Base-by-base conservation (phyloP, 129 eudicot species). In the Helianthus tuberosus region DNA sequence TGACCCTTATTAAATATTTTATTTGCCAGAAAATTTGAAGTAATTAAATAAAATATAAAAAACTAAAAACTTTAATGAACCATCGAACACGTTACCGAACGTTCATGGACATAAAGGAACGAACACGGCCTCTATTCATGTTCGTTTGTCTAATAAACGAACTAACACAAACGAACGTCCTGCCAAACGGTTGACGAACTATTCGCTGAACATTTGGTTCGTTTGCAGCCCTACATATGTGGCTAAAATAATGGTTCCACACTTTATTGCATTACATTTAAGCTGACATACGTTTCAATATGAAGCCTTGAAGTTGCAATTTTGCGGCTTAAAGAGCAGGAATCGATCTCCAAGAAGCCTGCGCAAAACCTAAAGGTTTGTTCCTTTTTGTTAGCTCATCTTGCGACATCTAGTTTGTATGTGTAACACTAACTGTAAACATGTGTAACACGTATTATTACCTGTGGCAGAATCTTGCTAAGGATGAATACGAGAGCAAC, bases 401-500 rank as follows among this genome's bases (percentile, higher is more conserved):
- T 46, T 60, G 50, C 17, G 3, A 15, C 59, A 13, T 35, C 32
- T 72, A 72, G 27, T 14, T 8, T 66, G 59, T 44, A 64, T 35
- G 67, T 27, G 36, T 67, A 25, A 51, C 5, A 64, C 72, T 8
- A 64, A 74, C 32, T 16, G 46, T 48, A 64, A 61, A 55, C 38
- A 67, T 62, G 51, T 52, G 55, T 46, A 35, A 69, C 51, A 20
- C 51, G 16, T 11, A 38, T 53, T 11, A 38, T 53, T 8, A 61
- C 58, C 50, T 74, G 39, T 63, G 68, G 71, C 96, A 95, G 99
- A 91, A 82, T 72, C 96, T 95, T 62, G 99, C 99, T 6, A 91
- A 89, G 88, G 99, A 89, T 73, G 97, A 88, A 82, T 95, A 95
- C 11, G 99, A 95, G 89, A 88, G 75, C 83, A 95, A 95, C 92